phyloP scores from a whole-genome alignment of 306 rosid species.

The Medicago truncatula region MtrunA17r5.0-ANR NC_053045.1:59224001-59224500 shows the following conservation, averaged over 20 bases:
- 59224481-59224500: background rate
- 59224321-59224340: constrained; percentile 34
- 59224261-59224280: constrained; percentile 85
- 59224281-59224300: constrained; percentile 45
- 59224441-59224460: background rate
- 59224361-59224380: constrained; percentile 15
- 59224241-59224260: constrained; percentile 85
- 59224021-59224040: too few relatives aligned
- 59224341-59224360: constrained; percentile 45
- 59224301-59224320: constrained; percentile 19
- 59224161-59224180: constrained; percentile 68
- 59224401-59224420: background rate
- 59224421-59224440: background rate
- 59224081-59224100: background rate
- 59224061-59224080: background rate
- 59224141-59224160: constrained; percentile 63
- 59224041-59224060: too few relatives aligned
- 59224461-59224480: background rate
- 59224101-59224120: background rate
- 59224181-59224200: constrained; percentile 77
- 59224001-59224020: too few relatives aligned
- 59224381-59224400: background rate
- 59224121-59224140: constrained; percentile 56
- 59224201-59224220: constrained; percentile 61
- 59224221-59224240: constrained; percentile 88